phyloP scores from a whole-genome alignment of 768 basidiomycete species.

The Mycena pura region DNA sequence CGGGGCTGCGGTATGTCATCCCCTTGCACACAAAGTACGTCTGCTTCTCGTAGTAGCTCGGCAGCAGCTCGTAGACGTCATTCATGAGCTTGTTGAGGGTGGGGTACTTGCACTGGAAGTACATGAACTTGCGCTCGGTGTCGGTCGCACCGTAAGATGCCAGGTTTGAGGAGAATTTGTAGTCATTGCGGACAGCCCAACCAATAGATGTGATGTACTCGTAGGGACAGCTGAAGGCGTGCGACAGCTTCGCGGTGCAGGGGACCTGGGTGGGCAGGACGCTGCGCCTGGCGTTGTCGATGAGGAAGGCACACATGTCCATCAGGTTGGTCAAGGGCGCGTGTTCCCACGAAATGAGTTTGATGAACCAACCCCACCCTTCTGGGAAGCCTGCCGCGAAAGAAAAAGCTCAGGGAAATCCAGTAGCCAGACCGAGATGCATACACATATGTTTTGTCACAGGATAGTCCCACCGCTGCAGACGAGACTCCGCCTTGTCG shows the following conservation, averaged over 20 bases:
- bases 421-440: too few species aligned
- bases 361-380: slow-evolving; percentile 21
- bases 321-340: slow-evolving; percentile 14
- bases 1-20: slow-evolving; percentile 17
- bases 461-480: slow-evolving; percentile 14
- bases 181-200: slow-evolving; percentile 19
- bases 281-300: slow-evolving; percentile 6
- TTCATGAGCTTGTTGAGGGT: slow-evolving; percentile 8
- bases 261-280: slow-evolving; percentile 4
- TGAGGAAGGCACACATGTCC: slow-evolving; percentile 12
- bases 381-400: too few species aligned
- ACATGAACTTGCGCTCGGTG: slow-evolving; percentile 18
- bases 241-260: slow-evolving; percentile 1
- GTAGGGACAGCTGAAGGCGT: slow-evolving; percentile 13
- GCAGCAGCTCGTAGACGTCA: slow-evolving; percentile 8
- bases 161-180: slow-evolving; percentile 1
- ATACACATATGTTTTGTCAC: slow-evolving; percentile 20
- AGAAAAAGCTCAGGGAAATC: too few species aligned
- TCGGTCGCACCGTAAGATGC: slow-evolving; percentile 12
- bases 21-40: slow-evolving; percentile 14
- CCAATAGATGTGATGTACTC: slow-evolving; percentile 15
- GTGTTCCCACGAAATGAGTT: slow-evolving; percentile 15
- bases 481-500: slow-evolving; percentile 5
- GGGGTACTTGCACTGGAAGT: slow-evolving; percentile 15
- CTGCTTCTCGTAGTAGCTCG: slow-evolving; percentile 4